Evolutionary conservation across 306 rosid species (phyloP).

Genomic region (Vigna nakashimae): DNA sequence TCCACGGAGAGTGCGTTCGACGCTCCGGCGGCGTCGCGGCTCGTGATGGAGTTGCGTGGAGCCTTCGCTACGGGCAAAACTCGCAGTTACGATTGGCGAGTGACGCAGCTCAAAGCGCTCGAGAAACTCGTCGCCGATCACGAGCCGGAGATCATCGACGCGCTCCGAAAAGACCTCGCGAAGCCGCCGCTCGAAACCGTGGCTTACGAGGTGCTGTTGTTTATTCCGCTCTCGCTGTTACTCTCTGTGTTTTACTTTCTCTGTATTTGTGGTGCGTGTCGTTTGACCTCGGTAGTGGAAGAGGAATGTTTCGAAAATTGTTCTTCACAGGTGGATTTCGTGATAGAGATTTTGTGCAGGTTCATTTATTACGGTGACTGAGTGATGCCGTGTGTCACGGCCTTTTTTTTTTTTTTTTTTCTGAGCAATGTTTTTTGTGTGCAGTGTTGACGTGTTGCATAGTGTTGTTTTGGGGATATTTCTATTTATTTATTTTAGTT

Average conservation of each 20-base stretch:
- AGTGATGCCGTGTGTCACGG: neutral
- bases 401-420: neutral
- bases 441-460: neutral
- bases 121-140: neutral
- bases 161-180: constrained; percentile 47
- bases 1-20: constrained; percentile 11
- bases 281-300: constrained; percentile 26
- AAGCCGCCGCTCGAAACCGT: constrained; percentile 76
- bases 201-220: constrained; percentile 64
- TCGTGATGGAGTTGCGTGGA: constrained; percentile 34
- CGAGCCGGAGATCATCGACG: constrained; percentile 45
- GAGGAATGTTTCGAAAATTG: neutral
- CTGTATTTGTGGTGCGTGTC: neutral
- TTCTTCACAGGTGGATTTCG: constrained; percentile 20
- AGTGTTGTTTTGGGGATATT: neutral
- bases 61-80: constrained; percentile 47
- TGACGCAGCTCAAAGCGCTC: constrained; percentile 47
- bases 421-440: neutral
- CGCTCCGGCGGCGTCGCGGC: constrained; percentile 30
- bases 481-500: neutral
- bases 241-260: neutral
- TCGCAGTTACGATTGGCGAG: constrained; percentile 51
- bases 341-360: neutral
- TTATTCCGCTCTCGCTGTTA: neutral
- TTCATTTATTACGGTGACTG: constrained; percentile 40